Evolutionary conservation across 2,329 filamentous ascomycete species (phyloP).

Genomic region (Ascocoryne sarcoides): DNA sequence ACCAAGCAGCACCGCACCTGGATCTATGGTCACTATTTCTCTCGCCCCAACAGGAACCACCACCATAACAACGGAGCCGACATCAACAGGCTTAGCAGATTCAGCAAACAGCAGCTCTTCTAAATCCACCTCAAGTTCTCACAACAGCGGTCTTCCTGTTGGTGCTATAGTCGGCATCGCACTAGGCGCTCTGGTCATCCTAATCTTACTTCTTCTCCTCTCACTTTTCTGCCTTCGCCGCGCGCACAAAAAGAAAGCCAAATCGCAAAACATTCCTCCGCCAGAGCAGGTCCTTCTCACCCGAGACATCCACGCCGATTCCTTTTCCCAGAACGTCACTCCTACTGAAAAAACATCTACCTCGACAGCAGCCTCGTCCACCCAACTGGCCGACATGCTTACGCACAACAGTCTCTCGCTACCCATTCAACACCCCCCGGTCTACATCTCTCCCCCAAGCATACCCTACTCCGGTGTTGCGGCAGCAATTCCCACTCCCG

Average conservation of each 20-base stretch:
- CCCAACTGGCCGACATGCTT: background rate
- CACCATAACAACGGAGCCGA: background rate
- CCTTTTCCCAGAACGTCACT: constrained; percentile 12
- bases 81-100: background rate
- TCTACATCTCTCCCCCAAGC: constrained; percentile 11
- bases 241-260: constrained; percentile 6
- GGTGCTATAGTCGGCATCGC: constrained; percentile 20
- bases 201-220: constrained; percentile 11
- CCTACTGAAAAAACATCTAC: constrained; percentile 11
- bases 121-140: background rate
- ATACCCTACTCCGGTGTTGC: constrained; percentile 11
- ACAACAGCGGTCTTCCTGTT: constrained; percentile 10
- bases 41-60: constrained; percentile 1
- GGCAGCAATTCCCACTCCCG: constrained; percentile 1
- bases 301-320: constrained; percentile 12
- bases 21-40: background rate
- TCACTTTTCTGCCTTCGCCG: constrained; percentile 15
- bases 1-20: background rate
- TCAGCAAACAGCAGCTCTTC: background rate
- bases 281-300: constrained; percentile 17
- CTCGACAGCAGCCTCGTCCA: background rate
- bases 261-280: constrained; percentile 2
- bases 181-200: constrained; percentile 13
- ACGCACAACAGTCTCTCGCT: background rate
- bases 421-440: constrained; percentile 9